These are phyloP conservation scores for Acacia concinna DNA, from an alignment of 331 rosid genomes.

Conservation along the genomic window DNA sequence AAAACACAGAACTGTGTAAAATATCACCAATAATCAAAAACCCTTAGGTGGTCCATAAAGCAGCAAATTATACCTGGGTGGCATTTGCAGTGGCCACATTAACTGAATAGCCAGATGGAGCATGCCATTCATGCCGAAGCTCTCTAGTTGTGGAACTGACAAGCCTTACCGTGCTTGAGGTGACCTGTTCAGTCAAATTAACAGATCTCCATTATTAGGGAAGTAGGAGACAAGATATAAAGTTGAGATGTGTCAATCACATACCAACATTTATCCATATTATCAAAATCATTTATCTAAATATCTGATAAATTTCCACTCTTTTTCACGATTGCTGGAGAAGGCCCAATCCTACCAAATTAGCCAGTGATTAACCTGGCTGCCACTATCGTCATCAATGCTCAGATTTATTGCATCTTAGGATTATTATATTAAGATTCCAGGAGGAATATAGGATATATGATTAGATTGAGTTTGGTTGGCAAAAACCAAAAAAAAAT, in stretches of 20 bases:
- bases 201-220: not conserved
- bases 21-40: not conserved
- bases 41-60: not conserved
- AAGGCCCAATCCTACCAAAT: not conserved
- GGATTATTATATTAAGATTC: not conserved
- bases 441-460: not conserved
- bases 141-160: constrained; percentile 85
- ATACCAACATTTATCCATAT: constrained; percentile 21
- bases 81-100: constrained; percentile 97
- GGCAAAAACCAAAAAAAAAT: not conserved
- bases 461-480: not conserved
- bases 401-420: not conserved
- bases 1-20: not conserved
- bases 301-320: not conserved
- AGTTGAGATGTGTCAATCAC: not conserved
- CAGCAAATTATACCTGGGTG: constrained; percentile 66
- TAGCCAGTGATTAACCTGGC: not conserved
- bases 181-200: constrained; percentile 57
- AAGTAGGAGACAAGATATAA: constrained; percentile 8
- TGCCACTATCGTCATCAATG: not conserved
- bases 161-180: constrained; percentile 76
- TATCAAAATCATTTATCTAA: not conserved
- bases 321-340: not conserved
- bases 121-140: constrained; percentile 75
- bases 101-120: constrained; percentile 80